A percentile compares a stretch with the other conserved stretches of the same genome.
Evolutionary conservation across 1,284 basidiomycete species (phyloP).

Genomic region (Sphaerobolus stellatus): DNA sequence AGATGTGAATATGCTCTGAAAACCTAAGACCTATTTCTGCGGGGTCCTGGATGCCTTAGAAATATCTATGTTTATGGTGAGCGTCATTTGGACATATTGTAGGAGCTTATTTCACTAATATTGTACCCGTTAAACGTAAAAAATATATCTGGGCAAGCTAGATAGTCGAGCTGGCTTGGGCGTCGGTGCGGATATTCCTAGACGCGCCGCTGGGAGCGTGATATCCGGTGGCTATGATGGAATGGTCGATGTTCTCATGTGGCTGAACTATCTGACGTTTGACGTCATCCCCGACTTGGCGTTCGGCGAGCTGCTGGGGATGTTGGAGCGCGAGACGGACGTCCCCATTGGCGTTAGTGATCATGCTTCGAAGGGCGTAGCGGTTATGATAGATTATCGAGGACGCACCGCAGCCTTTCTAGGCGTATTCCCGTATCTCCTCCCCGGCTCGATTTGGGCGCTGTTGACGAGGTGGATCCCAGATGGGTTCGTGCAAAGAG

Average conservation of each 20-base stretch:
- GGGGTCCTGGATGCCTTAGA: no score
- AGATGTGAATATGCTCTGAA: no score
- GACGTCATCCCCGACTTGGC: conserved; percentile 46
- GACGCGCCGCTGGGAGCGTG: neutral
- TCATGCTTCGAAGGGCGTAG: neutral
- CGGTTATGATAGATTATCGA: conserved; percentile 14
- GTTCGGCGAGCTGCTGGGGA: conserved; percentile 45
- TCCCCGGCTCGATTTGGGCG: conserved; percentile 2
- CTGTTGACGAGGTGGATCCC: conserved; percentile 4
- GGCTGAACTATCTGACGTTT: conserved; percentile 49
- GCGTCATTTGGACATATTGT: no score
- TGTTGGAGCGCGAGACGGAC: conserved; percentile 36
- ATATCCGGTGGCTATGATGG: neutral
- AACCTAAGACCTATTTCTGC: no score
- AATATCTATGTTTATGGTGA: no score
- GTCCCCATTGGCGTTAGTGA: neutral
- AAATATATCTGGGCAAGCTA: no score
- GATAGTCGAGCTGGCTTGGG: no score
- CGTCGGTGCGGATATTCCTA: neutral
- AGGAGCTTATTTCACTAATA: no score
- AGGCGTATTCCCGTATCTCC: conserved; percentile 16
- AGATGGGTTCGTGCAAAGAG: conserved; percentile 6
- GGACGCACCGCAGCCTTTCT: conserved; percentile 15
- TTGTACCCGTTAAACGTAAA: no score
- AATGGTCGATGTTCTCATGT: conserved; percentile 27